Evolutionary conservation across 148 eudicot species (phyloP), one percentile per base, ranked within the genome.

Genomic region (Silene conica): DNA sequence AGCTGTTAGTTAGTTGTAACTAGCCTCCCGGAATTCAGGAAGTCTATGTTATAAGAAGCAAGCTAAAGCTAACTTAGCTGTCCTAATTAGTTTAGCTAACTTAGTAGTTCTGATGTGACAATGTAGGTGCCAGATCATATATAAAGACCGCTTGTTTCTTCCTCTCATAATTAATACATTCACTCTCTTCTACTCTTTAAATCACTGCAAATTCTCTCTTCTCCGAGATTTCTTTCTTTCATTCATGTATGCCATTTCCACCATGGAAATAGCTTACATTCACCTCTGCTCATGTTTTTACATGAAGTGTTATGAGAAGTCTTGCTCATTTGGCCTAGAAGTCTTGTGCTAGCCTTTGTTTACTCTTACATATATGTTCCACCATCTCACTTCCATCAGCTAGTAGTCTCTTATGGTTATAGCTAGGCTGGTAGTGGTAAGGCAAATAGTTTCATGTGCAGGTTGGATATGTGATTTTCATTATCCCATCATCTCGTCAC

Each of bases 371-470:
- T 67, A 41, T 55, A 3, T 55, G 6, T 54, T 54, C 63, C 22
- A 21, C 34, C 25, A 41, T 57, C 38, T 55, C 8, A 74, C 64
- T 63, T 65, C 16, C 21, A 23, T 15, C 57, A 41, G 78, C 50
- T 9, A 21, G 1, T 65, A 25, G 28, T n/a, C 50, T 71, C 15
- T 59, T 31, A 55, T 23, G 54, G 21, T 48, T 74, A 31, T 67
- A 41, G 16, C 21, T 41, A 15, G 22, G 20, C 1, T 1, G 52
- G 52, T 21, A 50, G 9, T 50, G 55, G 55, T 11, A 50, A 50
- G 16, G 55, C 55, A 50, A 15, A 14, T 50, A 50, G 55, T 50
- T 50, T 15, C 55, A 11, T 50, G 18, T 50, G 16, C 16, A 50
- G 55, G 55, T 50, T 50, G 55, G 55, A 13, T 50, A 13, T 50